Evolutionary conservation across 2,329 filamentous ascomycete species (phyloP).

Genomic region (Blastomyces silverae): DNA sequence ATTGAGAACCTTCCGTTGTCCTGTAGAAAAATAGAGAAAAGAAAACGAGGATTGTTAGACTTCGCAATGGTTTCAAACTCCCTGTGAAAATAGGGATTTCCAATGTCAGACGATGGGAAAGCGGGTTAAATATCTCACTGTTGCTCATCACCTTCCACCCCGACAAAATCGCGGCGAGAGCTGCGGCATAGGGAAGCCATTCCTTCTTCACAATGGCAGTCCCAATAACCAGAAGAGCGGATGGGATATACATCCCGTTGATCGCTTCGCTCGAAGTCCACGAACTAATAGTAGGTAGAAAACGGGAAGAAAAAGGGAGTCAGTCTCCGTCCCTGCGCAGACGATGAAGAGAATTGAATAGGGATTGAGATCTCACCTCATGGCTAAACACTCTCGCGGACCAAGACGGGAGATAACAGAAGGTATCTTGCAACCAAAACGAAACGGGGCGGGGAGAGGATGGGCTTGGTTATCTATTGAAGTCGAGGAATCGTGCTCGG

Average conservation of each 20-base stretch:
- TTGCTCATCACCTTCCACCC: slow-evolving; percentile 64
- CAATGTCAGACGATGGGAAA: background rate
- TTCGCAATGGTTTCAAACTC: background rate
- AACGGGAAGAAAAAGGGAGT: background rate
- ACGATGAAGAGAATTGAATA: background rate
- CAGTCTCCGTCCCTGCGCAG: background rate
- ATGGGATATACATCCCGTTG: slow-evolving; percentile 77
- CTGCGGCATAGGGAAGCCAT: slow-evolving; percentile 64
- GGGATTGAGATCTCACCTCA: slow-evolving; percentile 6
- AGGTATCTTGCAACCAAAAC: background rate
- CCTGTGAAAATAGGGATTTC: background rate
- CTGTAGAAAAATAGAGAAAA: slow-evolving; percentile 40
- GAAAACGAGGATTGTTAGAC: slow-evolving; percentile 1
- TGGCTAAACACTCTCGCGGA: background rate
- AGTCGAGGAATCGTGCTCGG: background rate
- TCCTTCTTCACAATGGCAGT: slow-evolving; percentile 71
- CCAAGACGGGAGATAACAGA: background rate
- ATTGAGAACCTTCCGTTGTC: slow-evolving; percentile 74
- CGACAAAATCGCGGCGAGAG: slow-evolving; percentile 59
- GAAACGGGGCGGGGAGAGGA: background rate
- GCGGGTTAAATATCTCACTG: slow-evolving; percentile 50
- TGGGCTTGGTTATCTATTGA: background rate
- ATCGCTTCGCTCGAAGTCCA: slow-evolving; percentile 50
- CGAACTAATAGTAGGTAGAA: slow-evolving; percentile 12
- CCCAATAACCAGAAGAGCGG: slow-evolving; percentile 68